Percentiles rank a stretch among this genome's conserved stretches.
Conservation (phyloP, 208 protist species). For the Crithidia acanthocephali region DNA sequence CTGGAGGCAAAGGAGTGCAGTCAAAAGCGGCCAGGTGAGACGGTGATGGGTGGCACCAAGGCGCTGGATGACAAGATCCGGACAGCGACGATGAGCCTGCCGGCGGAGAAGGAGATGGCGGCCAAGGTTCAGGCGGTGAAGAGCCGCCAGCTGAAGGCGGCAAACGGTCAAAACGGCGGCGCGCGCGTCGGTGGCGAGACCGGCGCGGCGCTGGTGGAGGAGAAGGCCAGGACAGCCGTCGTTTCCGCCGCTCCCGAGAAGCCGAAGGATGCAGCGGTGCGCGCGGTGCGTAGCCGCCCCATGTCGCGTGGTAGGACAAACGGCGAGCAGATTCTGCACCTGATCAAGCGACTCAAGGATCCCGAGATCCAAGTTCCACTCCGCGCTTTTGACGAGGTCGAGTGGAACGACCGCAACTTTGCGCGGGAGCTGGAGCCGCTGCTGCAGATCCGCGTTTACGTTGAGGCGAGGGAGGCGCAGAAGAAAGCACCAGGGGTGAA, state of each 20-base stretch:
- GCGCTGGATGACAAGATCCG: slow-evolving; percentile 22
- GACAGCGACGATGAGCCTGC: slow-evolving; percentile 22
- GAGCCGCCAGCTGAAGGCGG: slow-evolving; percentile 21
- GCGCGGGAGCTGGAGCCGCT: slow-evolving; percentile 43
- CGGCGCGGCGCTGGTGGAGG: slow-evolving; percentile 16
- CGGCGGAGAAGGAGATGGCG: slow-evolving; percentile 36
- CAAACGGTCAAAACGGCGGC: not conserved
- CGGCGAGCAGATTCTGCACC: slow-evolving; percentile 43
- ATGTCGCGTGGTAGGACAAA: slow-evolving; percentile 13
- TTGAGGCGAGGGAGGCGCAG: slow-evolving; percentile 59
- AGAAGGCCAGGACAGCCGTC: slow-evolving; percentile 23
- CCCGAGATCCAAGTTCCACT: slow-evolving; percentile 36
- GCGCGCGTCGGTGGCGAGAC: slow-evolving; percentile 6
- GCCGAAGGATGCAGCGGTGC: slow-evolving; percentile 1
- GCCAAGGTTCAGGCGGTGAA: slow-evolving; percentile 40
- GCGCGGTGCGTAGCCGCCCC: slow-evolving; percentile 3
- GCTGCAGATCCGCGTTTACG: slow-evolving; percentile 46
- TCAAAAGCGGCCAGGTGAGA: slow-evolving; percentile 17
- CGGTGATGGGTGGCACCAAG: slow-evolving; percentile 27
- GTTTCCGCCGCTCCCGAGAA: slow-evolving; percentile 3
- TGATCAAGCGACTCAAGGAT: slow-evolving; percentile 40
- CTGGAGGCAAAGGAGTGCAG: slow-evolving; percentile 47
- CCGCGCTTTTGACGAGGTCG: slow-evolving; percentile 43
- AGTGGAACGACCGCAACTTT: slow-evolving; percentile 65
- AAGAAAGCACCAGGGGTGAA: slow-evolving; percentile 18